Conservation (phyloP, 2,329 filamentous ascomycete genomes). For the Triangularia setosa region DNA sequence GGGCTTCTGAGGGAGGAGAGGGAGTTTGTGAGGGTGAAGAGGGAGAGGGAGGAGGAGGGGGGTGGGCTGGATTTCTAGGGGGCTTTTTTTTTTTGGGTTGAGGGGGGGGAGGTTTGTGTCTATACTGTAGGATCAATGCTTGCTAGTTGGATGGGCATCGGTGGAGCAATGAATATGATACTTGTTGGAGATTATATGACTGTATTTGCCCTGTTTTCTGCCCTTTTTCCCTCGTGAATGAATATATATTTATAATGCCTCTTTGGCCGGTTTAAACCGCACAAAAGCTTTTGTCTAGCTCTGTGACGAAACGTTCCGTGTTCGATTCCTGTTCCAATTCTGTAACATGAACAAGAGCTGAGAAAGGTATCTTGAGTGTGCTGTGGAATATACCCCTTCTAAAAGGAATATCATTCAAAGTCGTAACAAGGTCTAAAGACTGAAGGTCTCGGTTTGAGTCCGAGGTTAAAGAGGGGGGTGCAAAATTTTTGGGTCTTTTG, state of each 20-base stretch:
- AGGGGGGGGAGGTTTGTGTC: too few relatives aligned
- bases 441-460: background rate
- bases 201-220: too few relatives aligned
- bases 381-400: too few relatives aligned
- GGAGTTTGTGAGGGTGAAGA: conserved; percentile 47
- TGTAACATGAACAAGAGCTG: background rate
- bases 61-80: conserved; percentile 27
- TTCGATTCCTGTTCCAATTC: background rate
- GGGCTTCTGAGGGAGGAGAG: conserved; percentile 73
- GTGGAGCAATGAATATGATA: too few relatives aligned
- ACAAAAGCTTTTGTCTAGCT: background rate
- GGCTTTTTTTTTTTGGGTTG: background rate
- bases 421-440: background rate
- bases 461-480: background rate
- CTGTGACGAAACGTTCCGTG: background rate
- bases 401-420: background rate
- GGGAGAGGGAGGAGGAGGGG: conserved; percentile 48
- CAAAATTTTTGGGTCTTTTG: background rate
- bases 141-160: background rate
- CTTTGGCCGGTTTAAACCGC: background rate
- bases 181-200: too few relatives aligned
- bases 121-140: background rate
- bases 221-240: too few relatives aligned
- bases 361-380: background rate
- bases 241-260: too few relatives aligned